Base-by-base conservation (phyloP, 768 basidiomycete species). In the Rhodocollybia butyracea region DNA sequence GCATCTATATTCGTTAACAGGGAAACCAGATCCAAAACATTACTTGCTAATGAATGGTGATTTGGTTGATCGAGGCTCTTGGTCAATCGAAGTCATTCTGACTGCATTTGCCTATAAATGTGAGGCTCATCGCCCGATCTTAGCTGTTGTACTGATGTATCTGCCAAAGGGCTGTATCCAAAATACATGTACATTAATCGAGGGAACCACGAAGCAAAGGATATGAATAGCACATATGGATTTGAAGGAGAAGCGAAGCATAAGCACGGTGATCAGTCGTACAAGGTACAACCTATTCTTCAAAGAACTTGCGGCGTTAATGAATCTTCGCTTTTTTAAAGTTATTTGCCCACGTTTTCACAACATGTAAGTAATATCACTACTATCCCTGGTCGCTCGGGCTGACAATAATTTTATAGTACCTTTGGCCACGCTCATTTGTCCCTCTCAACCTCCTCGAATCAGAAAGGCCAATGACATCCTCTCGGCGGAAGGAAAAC, bases 181-280 rank as follows among this genome's bases (percentile, higher is more conserved):
- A 83, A 83, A 55, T 83, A 77, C 56, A 91, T 98, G 79, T 96
- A 82, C 69, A 83, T 99, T 67, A 98, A 99, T 69, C 84, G 96
- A 60, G 96, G 96, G 17, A 98, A 98, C 72, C 96, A 98, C 65
- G 94, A 96, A 73, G 87, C 93, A 57, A 91, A 91, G 68, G 94
- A 98, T 43, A 98, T 99, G 97, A 99, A 99, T 71, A 76, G 88
- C 46, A 83, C 86, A 21, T 94, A 96, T 68, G 94, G 94, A 1
- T 95, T 95, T 64, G 93, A 96, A 69, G 94, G 95, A 38, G 97
- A 99, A 74, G 89, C 86, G 29, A 96, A 96, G 66, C 89, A 96
- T 65, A 98, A 99, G 68, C 93, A 96, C 61, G 94, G 94, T 27
- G 94, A 97, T 64, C 87, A 94, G 68, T 88, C 92, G 0, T 98